A percentile compares a stretch with the other conserved stretches of the same genome.
Evolutionary conservation across 768 basidiomycete genomes (phyloP).

Genomic region (Lanmaoa pseudosensibilis): DNA sequence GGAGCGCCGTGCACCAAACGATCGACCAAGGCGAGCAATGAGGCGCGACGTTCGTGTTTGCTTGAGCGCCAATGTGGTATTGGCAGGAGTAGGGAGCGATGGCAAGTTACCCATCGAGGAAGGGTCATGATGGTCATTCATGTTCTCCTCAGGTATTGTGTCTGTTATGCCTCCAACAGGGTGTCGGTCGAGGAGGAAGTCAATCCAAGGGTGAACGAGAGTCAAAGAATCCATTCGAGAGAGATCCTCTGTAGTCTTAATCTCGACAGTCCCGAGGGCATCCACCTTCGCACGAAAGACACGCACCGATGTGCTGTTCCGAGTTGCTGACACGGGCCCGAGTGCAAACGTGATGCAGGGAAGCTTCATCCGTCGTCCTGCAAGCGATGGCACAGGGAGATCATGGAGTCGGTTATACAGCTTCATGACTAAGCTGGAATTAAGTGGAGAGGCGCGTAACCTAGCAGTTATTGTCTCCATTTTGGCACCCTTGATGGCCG

Average conservation of each 20-base stretch:
- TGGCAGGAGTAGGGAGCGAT: not conserved
- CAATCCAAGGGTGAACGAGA: slow-evolving; percentile 19
- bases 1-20: too few relatives aligned
- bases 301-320: too few relatives aligned
- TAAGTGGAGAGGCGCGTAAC: not conserved
- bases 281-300: not conserved
- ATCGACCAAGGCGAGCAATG: not conserved
- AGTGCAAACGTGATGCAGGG: slow-evolving; percentile 11
- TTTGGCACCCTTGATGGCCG: not conserved
- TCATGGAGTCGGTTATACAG: not conserved
- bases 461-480: not conserved
- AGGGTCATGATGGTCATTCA: not conserved
- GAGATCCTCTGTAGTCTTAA: slow-evolving; percentile 7
- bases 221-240: not conserved
- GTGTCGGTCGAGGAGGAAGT: slow-evolving; percentile 7
- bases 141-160: not conserved
- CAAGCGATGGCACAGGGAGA: not conserved
- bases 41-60: slow-evolving; percentile 1
- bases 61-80: too few relatives aligned
- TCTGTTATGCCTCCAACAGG: not conserved
- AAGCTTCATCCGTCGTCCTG: not conserved
- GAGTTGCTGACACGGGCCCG: not conserved
- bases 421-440: not conserved
- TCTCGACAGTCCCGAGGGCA: slow-evolving; percentile 8
- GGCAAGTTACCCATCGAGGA: not conserved